Base-by-base conservation (phyloP, 1,284 basidiomycete species). In the Boletus semigastroideus region DNA sequence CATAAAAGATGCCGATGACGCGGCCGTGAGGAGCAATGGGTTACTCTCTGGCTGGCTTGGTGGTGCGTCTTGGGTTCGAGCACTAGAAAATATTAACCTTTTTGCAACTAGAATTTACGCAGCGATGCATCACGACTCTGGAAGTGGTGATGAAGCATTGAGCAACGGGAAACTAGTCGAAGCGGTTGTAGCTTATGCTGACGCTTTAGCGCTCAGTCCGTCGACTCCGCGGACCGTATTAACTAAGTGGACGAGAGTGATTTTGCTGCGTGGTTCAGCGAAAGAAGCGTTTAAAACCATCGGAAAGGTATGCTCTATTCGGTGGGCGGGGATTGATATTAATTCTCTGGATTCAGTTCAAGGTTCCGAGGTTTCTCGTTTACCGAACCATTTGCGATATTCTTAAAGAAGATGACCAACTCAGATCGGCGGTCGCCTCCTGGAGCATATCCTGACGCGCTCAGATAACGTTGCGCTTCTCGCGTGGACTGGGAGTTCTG, bases 401-500 rank as follows among this genome's bases (percentile, higher is more conserved):
- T 8, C 20, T 49, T 0, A 36, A 49, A 28, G 12, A 46, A 6
- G 48, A n/a, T n/a, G n/a, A n/a, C n/a, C n/a, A n/a, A n/a, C n/a
- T n/a, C n/a, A n/a, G n/a, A n/a, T n/a, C n/a, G n/a, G n/a, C n/a
- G 52, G 52, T 20, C 52, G 52, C 11, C 27, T 46, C 9, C 33
- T 50, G 16, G 48, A 49, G 13, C n/a, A 42, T 14, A n/a, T 52
- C 13, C 12, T 52, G 22, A 30, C 42, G 8, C 36, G 51, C 3
- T 52, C 46, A 1, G 40, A 40, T 0, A 43, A 53, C n/a, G 33
- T 46, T 11, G 31, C 48, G 1, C 19, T 53, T 20, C 52, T 53
- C n/a, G 38, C 42, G 2, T 53, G 52, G 52, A 49, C 42, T 4
- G 52, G 48, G 4, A 16, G 30, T 2, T 11, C 38, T 4, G 42